phyloP scores from a whole-genome alignment of 345 rosid species.

The Draba incana region DNA sequence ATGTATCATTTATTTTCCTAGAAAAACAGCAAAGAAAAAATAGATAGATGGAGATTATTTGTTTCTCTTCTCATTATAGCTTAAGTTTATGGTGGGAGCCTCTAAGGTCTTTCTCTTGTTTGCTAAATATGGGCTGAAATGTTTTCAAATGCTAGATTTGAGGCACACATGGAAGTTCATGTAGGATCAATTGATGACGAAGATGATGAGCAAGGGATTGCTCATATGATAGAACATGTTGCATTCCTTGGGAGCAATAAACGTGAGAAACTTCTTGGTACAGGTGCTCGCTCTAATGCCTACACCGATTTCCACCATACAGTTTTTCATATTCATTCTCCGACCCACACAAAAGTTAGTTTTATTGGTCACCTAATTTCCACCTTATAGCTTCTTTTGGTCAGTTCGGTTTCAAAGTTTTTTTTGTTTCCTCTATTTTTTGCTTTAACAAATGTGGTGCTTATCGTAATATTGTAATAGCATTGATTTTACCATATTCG shows the following conservation, averaged over 20 bases:
- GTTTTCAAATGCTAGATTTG: slow-evolving; percentile 66
- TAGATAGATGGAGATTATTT: not conserved
- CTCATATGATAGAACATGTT: slow-evolving; percentile 99
- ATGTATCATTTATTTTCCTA: not conserved
- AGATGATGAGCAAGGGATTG: slow-evolving; percentile 99
- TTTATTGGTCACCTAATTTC: slow-evolving; percentile 1
- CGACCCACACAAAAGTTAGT: slow-evolving; percentile 82
- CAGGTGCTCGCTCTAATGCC: slow-evolving; percentile 98
- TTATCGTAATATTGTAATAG: not conserved
- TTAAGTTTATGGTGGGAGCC: slow-evolving; percentile 11
- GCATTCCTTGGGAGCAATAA: slow-evolving; percentile 99
- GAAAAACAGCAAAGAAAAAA: slow-evolving; percentile 4
- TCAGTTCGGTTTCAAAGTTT: not conserved
- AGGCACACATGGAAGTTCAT: slow-evolving; percentile 99
- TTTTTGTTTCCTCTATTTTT: slow-evolving; percentile 24
- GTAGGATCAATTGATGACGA: slow-evolving; percentile 97
- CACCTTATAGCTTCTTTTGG: slow-evolving; percentile 2
- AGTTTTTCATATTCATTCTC: slow-evolving; percentile 98
- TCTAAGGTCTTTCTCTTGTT: slow-evolving; percentile 23
- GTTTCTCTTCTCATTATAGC: not conserved
- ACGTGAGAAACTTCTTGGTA: slow-evolving; percentile 97
- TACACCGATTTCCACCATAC: slow-evolving; percentile 99
- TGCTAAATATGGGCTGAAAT: slow-evolving; percentile 18
- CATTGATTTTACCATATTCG: slow-evolving; percentile 4
- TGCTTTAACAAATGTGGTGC: slow-evolving; percentile 1